Evolutionary conservation across 139 green algal genomes (phyloP), one percentile per base, ranked within the genome.

Genomic region (Haematococcus sp.): DNA sequence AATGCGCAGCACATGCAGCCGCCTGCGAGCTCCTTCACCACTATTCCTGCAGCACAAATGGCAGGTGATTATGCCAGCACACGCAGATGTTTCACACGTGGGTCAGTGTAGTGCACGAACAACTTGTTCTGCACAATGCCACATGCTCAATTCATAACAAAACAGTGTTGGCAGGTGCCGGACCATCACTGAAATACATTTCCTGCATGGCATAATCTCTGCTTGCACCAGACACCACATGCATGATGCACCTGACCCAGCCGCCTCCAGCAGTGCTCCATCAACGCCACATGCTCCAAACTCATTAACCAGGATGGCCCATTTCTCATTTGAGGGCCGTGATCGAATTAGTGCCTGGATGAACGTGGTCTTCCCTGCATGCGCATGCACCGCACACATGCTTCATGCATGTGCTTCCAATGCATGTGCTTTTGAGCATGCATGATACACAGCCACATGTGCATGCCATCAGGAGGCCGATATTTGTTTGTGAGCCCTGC

Each of bases 1-100:
- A 85, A 52, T 25, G 78, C 81, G 78, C 89, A 94, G 84, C 89
- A 94, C 68, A 93, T 81, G 78, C 89, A 93, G 35, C 87, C 89
- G 9, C 89, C 89, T 2, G 83, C 84, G 9, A 92, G 77, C 84
- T 92, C 80, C 19, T 73, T 70, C 1, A 93, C 74, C 9, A 80
- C 69, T 19, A 87, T 43, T 40, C 19, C n/a, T 35, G 28, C 27
- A 40, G n/a, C n/a, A n/a, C n/a, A n/a, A n/a, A n/a, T n/a, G n/a
- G n/a, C n/a, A n/a, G n/a, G n/a, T n/a, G n/a, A n/a, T n/a, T 67
- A 40, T 40, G 28, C 5, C 54, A 19, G 54, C 46, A 17, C 46
- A 23, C 15, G n/a, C n/a, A n/a, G n/a, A n/a, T n/a, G n/a, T n/a
- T n/a, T n/a, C n/a, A n/a, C n/a, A n/a, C n/a, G n/a, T n/a, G n/a